Base-by-base conservation (phyloP, 306 rosid species). In the Comarum palustre region DNA sequence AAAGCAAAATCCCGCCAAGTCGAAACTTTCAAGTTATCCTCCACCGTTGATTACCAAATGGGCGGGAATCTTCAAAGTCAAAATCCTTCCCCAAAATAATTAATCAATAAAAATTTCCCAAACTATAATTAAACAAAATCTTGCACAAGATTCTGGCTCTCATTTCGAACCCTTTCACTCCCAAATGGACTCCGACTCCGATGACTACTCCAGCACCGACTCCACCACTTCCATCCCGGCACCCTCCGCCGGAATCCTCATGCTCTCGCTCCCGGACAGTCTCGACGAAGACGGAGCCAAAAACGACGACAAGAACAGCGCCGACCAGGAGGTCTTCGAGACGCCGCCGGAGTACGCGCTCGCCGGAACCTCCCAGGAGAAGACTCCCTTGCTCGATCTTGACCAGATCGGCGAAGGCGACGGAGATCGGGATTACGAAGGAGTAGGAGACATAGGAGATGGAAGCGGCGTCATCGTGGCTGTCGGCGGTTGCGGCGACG, bases 341-440 rank as follows among this genome's bases (percentile, higher is more conserved):
- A 90, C 90, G 4, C 92, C 88, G 1, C 88, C 92, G 0, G 86
- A 87, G 73, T 76, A 76, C 17, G 31, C 83, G 0, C 45, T 76
- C 46, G 25, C 45, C 10, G 69, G 39, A 13, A 77, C 81, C 57
- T 78, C 81, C 16, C 83, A 59, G 45, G 78, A 79, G 16, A 61
- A 78, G 59, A 75, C 10, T 17, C 73, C 76, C 22, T 0, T 54
- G 25, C 38, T 13, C 55, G 58, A 31, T 22, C 15, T 34, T 45
- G 29, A 36, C 20, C 8, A 17, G 55, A 22, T 59, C 45, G 9
- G 10, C 57, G 29, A 58, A 52, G 31, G 43, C 43, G 11, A 62
- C 13, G 29, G 68, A 0, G 72, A 64, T 11, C 51, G 31, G 16
- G 29, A 20, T 31, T n/a, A 12, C 8, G 63, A 63, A 2, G n/a